Evolutionary conservation across 208 protist species (phyloP).

Genomic region (Acanthamoeba royreba): DNA sequence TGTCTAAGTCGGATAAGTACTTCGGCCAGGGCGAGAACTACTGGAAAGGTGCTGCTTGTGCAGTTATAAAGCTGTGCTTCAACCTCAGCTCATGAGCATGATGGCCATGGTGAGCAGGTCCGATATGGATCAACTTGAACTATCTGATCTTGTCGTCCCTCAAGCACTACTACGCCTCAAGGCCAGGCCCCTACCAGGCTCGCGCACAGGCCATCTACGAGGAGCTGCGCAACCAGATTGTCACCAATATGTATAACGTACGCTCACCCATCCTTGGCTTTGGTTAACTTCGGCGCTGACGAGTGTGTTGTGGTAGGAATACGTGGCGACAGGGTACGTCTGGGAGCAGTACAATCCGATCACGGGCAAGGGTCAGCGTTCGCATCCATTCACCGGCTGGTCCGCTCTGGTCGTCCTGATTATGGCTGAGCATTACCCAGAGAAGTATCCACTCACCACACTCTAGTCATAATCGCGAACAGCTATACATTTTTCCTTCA

Average conservation of each 20-base stretch:
- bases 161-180: slow-evolving; percentile 46
- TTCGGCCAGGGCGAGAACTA: slow-evolving; percentile 82
- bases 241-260: slow-evolving; percentile 67
- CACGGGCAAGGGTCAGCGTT: slow-evolving; percentile 73
- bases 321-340: slow-evolving; percentile 64
- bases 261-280: background rate
- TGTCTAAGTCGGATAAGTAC: slow-evolving; percentile 29
- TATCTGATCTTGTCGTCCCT: slow-evolving; percentile 78
- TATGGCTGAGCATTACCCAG: slow-evolving; percentile 44
- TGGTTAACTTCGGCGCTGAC: background rate
- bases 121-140: slow-evolving; percentile 90
- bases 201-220: slow-evolving; percentile 58
- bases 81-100: background rate
- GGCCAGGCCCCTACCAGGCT: background rate
- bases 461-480: background rate
- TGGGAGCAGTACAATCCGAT: slow-evolving; percentile 82
- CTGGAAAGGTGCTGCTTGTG: slow-evolving; percentile 75
- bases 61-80: background rate
- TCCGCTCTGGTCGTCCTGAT: slow-evolving; percentile 79
- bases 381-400: slow-evolving; percentile 83
- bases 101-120: background rate
- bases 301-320: background rate
- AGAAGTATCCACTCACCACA: background rate
- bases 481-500: no score
- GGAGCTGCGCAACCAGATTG: slow-evolving; percentile 66